phyloP scores from a whole-genome alignment of 345 rosid species.

The Mangifera indica region DNA sequence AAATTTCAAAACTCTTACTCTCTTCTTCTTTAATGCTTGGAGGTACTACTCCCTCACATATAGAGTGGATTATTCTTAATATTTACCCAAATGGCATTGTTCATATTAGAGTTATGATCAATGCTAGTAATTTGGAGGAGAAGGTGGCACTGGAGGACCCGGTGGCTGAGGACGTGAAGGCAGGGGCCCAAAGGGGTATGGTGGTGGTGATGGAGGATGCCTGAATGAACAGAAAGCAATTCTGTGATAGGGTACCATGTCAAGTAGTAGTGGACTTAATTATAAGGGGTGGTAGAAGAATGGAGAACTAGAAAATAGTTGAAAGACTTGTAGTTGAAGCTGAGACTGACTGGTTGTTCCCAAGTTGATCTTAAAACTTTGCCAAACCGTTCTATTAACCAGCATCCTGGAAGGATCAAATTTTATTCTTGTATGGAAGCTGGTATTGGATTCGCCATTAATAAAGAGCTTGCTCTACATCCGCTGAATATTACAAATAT shows the following conservation, averaged over 20 bases:
- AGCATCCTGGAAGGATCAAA: too few relatives aligned
- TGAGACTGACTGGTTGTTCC: background rate
- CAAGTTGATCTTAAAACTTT: background rate
- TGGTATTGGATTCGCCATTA: too few relatives aligned
- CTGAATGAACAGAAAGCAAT: background rate
- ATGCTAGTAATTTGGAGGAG: slow-evolving; percentile 15
- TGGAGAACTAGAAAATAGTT: slow-evolving; percentile 10
- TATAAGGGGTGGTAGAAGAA: slow-evolving; percentile 13
- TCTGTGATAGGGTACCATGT: background rate
- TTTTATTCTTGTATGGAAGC: too few relatives aligned
- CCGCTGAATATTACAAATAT: too few relatives aligned
- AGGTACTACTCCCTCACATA: too few relatives aligned
- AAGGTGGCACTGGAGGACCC: slow-evolving; percentile 8
- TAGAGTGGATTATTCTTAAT: too few relatives aligned
- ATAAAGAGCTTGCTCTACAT: too few relatives aligned
- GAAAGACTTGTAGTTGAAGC: background rate
- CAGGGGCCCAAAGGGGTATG: slow-evolving; percentile 1
- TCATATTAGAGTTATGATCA: too few relatives aligned
- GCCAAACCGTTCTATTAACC: too few relatives aligned
- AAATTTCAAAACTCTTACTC: too few relatives aligned
- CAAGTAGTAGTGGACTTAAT: background rate
- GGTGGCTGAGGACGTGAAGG: background rate
- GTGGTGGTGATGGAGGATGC: slow-evolving; percentile 26
- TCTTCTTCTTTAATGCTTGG: too few relatives aligned
- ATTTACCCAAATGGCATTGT: too few relatives aligned